Conservation (phyloP, 2,329 filamentous ascomycete species). For the Hypoxylon sp. region DNA sequence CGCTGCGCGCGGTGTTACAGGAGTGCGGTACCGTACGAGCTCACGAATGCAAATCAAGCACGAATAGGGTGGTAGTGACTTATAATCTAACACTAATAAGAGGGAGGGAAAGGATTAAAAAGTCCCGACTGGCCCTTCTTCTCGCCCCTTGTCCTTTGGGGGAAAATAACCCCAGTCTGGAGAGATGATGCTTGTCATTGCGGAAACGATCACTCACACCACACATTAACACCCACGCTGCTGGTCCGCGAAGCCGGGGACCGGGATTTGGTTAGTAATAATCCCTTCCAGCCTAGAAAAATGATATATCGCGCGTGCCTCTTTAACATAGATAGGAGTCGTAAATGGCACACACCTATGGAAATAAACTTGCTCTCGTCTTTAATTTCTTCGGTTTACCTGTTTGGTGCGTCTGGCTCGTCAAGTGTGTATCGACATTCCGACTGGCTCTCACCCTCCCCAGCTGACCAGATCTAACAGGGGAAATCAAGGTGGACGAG, state of each 20-base stretch:
- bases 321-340: conserved; percentile 14
- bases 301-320: conserved; percentile 24
- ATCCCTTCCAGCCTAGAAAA: conserved; percentile 21
- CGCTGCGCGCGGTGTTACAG: conserved; percentile 38
- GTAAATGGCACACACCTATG: conserved; percentile 1
- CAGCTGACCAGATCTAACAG: conserved; percentile 3
- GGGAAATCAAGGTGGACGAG: not conserved
- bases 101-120: conserved; percentile 38
- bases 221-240: conserved; percentile 25
- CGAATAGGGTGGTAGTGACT: conserved; percentile 40
- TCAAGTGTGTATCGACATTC: conserved; percentile 11
- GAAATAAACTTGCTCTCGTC: not conserved
- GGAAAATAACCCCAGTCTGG: conserved; percentile 15
- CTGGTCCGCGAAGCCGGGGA: conserved; percentile 33
- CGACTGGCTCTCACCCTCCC: not conserved
- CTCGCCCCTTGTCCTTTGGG: conserved; percentile 10
- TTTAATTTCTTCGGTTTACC: conserved; percentile 2
- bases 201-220: conserved; percentile 39
- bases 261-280: conserved; percentile 22
- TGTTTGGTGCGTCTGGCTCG: conserved; percentile 8
- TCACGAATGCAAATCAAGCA: conserved; percentile 31
- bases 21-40: conserved; percentile 38
- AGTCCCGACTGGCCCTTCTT: conserved; percentile 40
- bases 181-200: conserved; percentile 37
- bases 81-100: conserved; percentile 37